Evolutionary conservation across 305 asterid species (phyloP).

Genomic region (Plantago coronopus): DNA sequence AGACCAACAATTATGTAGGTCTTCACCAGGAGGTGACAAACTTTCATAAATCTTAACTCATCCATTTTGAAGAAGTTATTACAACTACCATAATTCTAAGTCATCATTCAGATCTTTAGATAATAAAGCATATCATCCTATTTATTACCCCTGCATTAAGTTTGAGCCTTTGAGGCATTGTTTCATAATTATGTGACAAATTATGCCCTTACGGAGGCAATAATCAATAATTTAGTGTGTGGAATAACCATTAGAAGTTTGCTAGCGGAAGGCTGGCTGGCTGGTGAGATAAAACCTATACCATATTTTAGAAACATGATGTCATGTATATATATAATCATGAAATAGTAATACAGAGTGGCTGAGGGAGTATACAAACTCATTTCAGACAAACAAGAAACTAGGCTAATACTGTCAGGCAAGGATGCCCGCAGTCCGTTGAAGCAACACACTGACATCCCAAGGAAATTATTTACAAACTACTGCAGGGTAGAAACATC

Average conservation of each 20-base stretch:
- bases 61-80: not conserved
- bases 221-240: not conserved
- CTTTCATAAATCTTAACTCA: not conserved
- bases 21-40: not conserved
- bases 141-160: not conserved
- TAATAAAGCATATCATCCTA: too few relatives aligned
- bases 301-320: too few relatives aligned
- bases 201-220: not conserved
- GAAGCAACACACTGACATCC: too few relatives aligned
- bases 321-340: too few relatives aligned
- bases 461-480: too few relatives aligned
- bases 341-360: too few relatives aligned
- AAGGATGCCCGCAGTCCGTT: too few relatives aligned
- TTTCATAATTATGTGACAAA: not conserved
- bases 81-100: too few relatives aligned
- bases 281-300: not conserved
- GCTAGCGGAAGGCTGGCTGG: not conserved
- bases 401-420: not conserved
- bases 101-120: too few relatives aligned
- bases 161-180: not conserved
- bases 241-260: not conserved
- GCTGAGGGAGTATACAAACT: too few relatives aligned
- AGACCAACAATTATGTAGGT: not conserved
- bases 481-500: too few relatives aligned
- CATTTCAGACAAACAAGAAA: not conserved